A percentile compares a stretch with the other conserved stretches of the same genome.
phyloP scores from a whole-genome alignment of 2,329 filamentous ascomycete genomes.

The Dothideomycetes sp. region DNA sequence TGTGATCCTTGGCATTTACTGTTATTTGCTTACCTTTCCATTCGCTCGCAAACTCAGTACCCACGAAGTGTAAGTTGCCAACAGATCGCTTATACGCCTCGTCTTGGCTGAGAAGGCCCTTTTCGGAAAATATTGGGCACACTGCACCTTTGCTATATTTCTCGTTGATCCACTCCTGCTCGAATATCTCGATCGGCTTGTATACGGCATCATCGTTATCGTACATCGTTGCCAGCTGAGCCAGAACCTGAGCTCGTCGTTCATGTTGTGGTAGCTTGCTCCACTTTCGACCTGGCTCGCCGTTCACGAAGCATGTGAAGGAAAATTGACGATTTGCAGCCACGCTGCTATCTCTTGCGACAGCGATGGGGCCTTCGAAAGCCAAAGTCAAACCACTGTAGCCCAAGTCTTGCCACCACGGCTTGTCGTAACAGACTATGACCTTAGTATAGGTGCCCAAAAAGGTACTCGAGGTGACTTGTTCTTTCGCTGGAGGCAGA shows the following conservation, averaged over 20 bases:
- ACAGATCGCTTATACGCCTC: constrained; percentile 4
- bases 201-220: neutral
- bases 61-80: constrained; percentile 40
- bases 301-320: constrained; percentile 4
- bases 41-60: constrained; percentile 41
- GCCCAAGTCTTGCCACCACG: constrained; percentile 36
- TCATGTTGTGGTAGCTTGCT: constrained; percentile 3
- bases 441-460: constrained; percentile 43
- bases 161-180: constrained; percentile 18
- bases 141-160: constrained; percentile 19
- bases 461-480: constrained; percentile 22
- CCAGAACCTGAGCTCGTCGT: constrained; percentile 1
- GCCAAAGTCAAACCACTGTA: constrained; percentile 37
- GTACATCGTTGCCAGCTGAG: constrained; percentile 1
- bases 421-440: constrained; percentile 33
- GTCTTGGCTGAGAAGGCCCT: constrained; percentile 12
- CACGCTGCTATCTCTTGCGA: constrained; percentile 34
- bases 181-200: constrained; percentile 12
- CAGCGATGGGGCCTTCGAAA: constrained; percentile 33
- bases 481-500: constrained; percentile 31
- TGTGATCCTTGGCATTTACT: neutral
- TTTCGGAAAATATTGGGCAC: constrained; percentile 16
- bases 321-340: neutral
- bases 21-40: constrained; percentile 29
- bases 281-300: constrained; percentile 8